Percentiles rank a stretch among this genome's conserved stretches.
phyloP scores from a whole-genome alignment of 768 basidiomycete genomes.

The Lepiota subincarnata region DNA sequence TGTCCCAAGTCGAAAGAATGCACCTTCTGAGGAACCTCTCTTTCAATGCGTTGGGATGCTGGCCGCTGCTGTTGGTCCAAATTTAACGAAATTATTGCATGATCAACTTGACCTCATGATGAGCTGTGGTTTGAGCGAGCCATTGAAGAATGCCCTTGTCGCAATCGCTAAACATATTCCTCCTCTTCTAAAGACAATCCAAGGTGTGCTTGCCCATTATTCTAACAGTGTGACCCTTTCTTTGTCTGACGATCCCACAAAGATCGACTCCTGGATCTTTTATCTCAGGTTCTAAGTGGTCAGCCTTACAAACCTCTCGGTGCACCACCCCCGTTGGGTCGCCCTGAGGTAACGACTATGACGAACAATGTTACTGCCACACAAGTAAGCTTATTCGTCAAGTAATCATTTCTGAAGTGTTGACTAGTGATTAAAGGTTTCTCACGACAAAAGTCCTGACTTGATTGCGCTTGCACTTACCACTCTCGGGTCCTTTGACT shows the following conservation, averaged over 20 bases:
- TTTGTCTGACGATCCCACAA: neutral
- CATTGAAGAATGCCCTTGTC: constrained; percentile 77
- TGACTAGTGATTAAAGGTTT: constrained; percentile 26
- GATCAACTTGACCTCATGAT: constrained; percentile 98
- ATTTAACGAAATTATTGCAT: constrained; percentile 91
- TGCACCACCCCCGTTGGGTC: constrained; percentile 61
- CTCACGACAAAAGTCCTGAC: constrained; percentile 61
- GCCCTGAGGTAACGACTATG: constrained; percentile 46
- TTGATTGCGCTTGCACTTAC: constrained; percentile 76
- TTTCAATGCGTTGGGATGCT: constrained; percentile 98
- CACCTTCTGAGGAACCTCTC: constrained; percentile 89
- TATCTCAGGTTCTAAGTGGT: constrained; percentile 78
- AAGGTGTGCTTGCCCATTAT: constrained; percentile 54
- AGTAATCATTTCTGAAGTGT: neutral
- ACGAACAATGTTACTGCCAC: constrained; percentile 49
- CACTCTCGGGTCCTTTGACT: constrained; percentile 90
- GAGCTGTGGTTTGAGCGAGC: constrained; percentile 87
- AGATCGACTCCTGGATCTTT: constrained; percentile 88
- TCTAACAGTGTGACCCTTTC: neutral
- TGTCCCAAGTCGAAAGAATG: constrained; percentile 69
- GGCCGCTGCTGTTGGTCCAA: constrained; percentile 91
- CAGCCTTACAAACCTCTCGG: constrained; percentile 87
- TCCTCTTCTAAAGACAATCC: constrained; percentile 86
- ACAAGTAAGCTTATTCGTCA: constrained; percentile 31
- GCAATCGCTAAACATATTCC: constrained; percentile 86